These are phyloP conservation scores for Hypoxylon rubiginosum DNA, from an alignment of 2,329 filamentous ascomycete species.

Conservation along the genomic window DNA sequence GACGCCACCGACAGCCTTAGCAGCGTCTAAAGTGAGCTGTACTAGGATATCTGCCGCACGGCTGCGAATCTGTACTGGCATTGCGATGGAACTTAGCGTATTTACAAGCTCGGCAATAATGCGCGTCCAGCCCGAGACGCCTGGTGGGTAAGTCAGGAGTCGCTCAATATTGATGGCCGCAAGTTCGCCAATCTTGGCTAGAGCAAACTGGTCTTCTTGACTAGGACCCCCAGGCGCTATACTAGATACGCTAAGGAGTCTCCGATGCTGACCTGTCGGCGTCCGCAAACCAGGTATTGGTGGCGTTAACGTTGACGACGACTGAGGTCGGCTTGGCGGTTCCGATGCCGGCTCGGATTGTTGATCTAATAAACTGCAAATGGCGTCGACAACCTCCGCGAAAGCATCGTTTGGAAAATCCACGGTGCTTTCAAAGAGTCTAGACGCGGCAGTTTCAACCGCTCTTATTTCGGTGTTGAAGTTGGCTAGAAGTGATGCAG, in stretches of 20 bases:
- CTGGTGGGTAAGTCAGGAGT: conserved; percentile 75
- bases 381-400: conserved; percentile 78
- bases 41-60: conserved; percentile 76
- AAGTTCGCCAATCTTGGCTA: conserved; percentile 80
- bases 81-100: conserved; percentile 62
- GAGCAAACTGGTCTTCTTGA: conserved; percentile 75
- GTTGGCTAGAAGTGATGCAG: conserved; percentile 69
- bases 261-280: conserved; percentile 57
- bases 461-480: conserved; percentile 86
- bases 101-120: conserved; percentile 69
- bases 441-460: conserved; percentile 87
- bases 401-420: conserved; percentile 91
- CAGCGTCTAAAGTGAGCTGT: conserved; percentile 69
- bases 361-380: conserved; percentile 77
- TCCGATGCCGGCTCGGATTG: conserved; percentile 50
- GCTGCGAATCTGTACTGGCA: conserved; percentile 66
- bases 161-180: conserved; percentile 81
- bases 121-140: conserved; percentile 81
- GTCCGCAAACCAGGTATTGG: conserved; percentile 44
- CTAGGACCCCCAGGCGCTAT: conserved; percentile 63
- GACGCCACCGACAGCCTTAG: conserved; percentile 67
- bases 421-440: conserved; percentile 90
- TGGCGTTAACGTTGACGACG: conserved; percentile 56
- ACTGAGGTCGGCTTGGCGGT: conserved; percentile 54
- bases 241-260: conserved; percentile 63